Conservation (phyloP, 2,329 filamentous ascomycete genomes). For the Trichoderma koningiopsis region DNA sequence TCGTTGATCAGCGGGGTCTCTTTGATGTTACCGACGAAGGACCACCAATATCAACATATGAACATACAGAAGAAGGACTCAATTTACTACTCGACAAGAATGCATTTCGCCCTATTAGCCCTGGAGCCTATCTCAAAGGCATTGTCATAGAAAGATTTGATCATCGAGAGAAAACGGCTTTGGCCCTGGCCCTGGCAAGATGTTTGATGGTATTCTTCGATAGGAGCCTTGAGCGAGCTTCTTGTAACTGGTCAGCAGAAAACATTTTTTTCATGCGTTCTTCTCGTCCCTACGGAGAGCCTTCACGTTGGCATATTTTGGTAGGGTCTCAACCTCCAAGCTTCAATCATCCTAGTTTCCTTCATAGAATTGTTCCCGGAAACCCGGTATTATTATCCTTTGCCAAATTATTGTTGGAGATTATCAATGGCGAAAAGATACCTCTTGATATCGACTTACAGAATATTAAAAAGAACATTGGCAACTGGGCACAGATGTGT, state of each 20-base stretch:
- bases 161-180: conserved; percentile 14
- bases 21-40: conserved; percentile 20
- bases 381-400: conserved; percentile 23
- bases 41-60: conserved; percentile 9
- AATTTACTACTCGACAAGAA: conserved; percentile 18
- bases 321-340: background rate
- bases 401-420: conserved; percentile 21
- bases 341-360: background rate
- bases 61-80: conserved; percentile 18
- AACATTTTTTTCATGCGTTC: conserved; percentile 20
- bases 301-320: conserved; percentile 4
- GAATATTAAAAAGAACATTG: conserved; percentile 4
- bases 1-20: conserved; percentile 18
- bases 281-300: background rate
- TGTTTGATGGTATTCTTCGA: conserved; percentile 24
- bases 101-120: conserved; percentile 12
- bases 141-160: conserved; percentile 13
- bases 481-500: conserved; percentile 21
- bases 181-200: conserved; percentile 16
- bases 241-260: conserved; percentile 11
- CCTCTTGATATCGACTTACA: background rate
- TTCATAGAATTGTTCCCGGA: conserved; percentile 7
- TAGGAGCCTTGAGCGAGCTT: conserved; percentile 19
- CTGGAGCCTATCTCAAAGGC: background rate
- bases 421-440: conserved; percentile 20